Percentiles rank a stretch among this genome's conserved stretches.
Conservation (phyloP, 164 flowering plant species). For the Kingdonia uniflora region DNA sequence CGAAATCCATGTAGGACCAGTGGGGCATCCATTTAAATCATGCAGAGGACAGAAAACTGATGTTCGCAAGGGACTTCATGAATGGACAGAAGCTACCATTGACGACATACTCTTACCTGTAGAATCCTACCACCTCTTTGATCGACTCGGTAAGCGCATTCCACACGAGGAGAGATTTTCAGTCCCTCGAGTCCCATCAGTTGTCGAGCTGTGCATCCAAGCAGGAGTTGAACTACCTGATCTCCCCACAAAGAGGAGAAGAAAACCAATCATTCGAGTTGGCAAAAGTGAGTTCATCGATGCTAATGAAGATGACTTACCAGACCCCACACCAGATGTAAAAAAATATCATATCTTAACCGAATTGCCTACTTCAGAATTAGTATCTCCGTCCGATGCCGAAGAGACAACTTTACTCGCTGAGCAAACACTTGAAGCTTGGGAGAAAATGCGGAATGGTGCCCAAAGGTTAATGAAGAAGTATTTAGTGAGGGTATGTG, state of each 20-base stretch:
- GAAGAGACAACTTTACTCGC: conserved; percentile 53
- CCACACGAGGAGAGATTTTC: conserved; percentile 3
- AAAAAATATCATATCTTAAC: conserved; percentile 27
- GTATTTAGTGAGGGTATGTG: conserved; percentile 83
- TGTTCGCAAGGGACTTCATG: conserved; percentile 57
- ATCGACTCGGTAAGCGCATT: conserved; percentile 8
- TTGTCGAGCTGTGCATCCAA: conserved; percentile 93
- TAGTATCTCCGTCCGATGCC: conserved; percentile 35
- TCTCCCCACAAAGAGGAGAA: conserved; percentile 77
- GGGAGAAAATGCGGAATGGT: conserved; percentile 81
- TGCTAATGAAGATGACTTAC: conserved; percentile 89
- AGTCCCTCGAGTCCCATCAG: conserved; percentile 42
- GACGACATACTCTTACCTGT: conserved; percentile 68
- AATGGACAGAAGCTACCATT: conserved; percentile 58
- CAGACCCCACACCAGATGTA: conserved; percentile 44
- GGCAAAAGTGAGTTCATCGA: conserved; percentile 70
- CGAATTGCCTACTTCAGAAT: conserved; percentile 49
- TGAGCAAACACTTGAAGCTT: conserved; percentile 67
- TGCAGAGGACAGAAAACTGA: conserved; percentile 60
- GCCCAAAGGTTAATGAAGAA: conserved; percentile 69
- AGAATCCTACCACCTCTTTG: conserved; percentile 68
- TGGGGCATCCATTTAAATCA: conserved; percentile 85
- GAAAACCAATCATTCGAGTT: conserved; percentile 79
- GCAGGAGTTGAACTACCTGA: conserved; percentile 90
- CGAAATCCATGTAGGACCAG: conserved; percentile 87